These are phyloP conservation scores for Metschnikowia continentalis DNA, from an alignment of 805 yeast species.

Conservation along the genomic window DNA sequence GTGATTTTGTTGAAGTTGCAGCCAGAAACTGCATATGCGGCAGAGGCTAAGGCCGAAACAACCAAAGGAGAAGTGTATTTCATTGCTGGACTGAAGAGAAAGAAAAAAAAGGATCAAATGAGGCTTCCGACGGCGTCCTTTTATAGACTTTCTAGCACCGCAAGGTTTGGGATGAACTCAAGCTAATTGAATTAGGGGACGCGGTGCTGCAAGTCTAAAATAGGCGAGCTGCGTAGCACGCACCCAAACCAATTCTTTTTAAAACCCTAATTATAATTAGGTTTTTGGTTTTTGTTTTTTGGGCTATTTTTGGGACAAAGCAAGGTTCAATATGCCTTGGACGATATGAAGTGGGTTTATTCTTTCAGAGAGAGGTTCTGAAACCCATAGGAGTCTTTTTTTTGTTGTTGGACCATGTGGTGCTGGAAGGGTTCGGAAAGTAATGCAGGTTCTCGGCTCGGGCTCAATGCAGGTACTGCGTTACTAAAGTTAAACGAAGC, in stretches of 20 bases:
- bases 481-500: background rate
- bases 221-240: background rate
- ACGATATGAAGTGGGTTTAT: no score
- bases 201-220: background rate
- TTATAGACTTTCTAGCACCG: background rate
- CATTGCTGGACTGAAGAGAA: background rate
- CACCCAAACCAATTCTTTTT: background rate
- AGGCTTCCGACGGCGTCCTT: background rate
- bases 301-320: background rate
- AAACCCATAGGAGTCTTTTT: background rate
- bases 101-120: background rate
- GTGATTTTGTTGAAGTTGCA: background rate
- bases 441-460: background rate
- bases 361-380: no score
- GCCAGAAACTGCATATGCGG: slow-evolving; percentile 3
- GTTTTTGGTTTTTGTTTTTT: no score
- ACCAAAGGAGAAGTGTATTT: background rate
- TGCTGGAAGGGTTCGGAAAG: no score
- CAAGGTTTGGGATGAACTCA: background rate
- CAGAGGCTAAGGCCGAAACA: slow-evolving; percentile 1
- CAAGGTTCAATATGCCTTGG: background rate
- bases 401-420: no score
- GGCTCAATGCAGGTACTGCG: background rate
- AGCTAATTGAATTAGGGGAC: background rate
- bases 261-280: no score